Evolutionary conservation across 2,329 filamentous ascomycete genomes (phyloP), one percentile per base, ranked within the genome.

Genomic region (Chrysoporthe puriensis): DNA sequence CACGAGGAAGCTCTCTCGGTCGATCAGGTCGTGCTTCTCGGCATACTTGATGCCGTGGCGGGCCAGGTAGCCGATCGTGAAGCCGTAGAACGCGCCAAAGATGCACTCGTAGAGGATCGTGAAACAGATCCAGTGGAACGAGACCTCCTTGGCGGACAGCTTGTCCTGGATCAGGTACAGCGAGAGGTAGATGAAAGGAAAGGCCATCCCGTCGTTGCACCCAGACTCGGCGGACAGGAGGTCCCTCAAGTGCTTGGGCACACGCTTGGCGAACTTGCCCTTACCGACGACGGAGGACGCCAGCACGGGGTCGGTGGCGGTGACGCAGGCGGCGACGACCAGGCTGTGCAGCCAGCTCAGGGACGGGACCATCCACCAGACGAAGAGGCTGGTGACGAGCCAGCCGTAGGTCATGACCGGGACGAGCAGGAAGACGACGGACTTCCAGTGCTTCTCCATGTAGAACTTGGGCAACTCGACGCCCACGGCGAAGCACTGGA

Each of bases 121-220:
- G 74, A 91, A 89, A 75, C 94, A 92, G 74, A 98, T 87, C 90
- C 94, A 99, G 79, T 98, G 89, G 70, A 90, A 90, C 18, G 90
- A 87, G 54, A 97, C 92, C 64, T 91, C 79, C 59, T 81, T 80
- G 5, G 91, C 88, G 72, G 91, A 79, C 40, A 88, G 88, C 70
- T 90, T 84, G 77, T 95, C 97, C 72, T 91, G 88, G 72, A 98
- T 92, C 59, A 98, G 86, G 79, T 97, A 98, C 42, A 97, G 83
- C 0, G 92, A 90, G 42, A 99, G 85, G 77, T 99, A 99, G 74
- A 99, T 88, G 78, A 99, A 99, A 0, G 96, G 96, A 76, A 99
- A 99, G 1, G 96, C 96, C 96, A 99, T 99, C 80, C 96, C 96
- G 78, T 99, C 96, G 85, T 99, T 99, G 82, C 96, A 99, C 42